Evolutionary conservation across 176 grass and related monocot species (phyloP).

Genomic region (Saccharum officinarum): DNA sequence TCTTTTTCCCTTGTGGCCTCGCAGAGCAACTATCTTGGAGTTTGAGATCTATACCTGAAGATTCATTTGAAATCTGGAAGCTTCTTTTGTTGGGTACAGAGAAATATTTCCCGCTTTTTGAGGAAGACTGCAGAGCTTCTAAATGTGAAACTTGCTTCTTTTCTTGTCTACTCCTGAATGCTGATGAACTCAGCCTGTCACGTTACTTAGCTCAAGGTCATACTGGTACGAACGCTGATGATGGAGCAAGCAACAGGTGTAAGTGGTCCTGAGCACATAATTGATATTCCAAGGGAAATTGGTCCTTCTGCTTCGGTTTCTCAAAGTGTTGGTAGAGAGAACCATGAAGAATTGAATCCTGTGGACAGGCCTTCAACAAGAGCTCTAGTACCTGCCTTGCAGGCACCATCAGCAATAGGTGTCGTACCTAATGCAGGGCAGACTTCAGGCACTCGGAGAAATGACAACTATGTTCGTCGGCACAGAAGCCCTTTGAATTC

Average conservation of each 20-base stretch:
- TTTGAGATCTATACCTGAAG: not conserved
- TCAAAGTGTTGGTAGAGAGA: conserved; percentile 41
- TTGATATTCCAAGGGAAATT: conserved; percentile 64
- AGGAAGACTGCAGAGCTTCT: not conserved
- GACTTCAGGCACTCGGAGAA: conserved; percentile 54
- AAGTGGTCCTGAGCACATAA: conserved; percentile 63
- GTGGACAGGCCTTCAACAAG: conserved; percentile 54
- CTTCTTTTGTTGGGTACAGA: conserved; percentile 4
- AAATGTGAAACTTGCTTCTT: conserved; percentile 22
- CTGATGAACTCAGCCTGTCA: conserved; percentile 16
- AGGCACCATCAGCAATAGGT: conserved; percentile 48
- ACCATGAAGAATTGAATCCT: conserved; percentile 45
- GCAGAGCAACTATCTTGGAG: conserved; percentile 21
- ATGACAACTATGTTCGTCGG: conserved; percentile 52
- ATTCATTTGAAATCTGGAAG: conserved; percentile 17
- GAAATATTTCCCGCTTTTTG: not conserved
- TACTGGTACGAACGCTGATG: conserved; percentile 27
- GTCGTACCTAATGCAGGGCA: conserved; percentile 48
- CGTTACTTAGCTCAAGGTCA: conserved; percentile 26
- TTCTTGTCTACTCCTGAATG: conserved; percentile 26
- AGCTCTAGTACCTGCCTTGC: conserved; percentile 46
- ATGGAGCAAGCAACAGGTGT: conserved; percentile 55
- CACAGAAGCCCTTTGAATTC: conserved; percentile 90
- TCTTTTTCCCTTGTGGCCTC: conserved; percentile 1
- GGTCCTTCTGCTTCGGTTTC: conserved; percentile 42